A percentile compares a stretch with the other conserved stretches of the same genome.
Conservation (phyloP, 768 basidiomycete genomes). For the Kwoniella heveanensis region DNA sequence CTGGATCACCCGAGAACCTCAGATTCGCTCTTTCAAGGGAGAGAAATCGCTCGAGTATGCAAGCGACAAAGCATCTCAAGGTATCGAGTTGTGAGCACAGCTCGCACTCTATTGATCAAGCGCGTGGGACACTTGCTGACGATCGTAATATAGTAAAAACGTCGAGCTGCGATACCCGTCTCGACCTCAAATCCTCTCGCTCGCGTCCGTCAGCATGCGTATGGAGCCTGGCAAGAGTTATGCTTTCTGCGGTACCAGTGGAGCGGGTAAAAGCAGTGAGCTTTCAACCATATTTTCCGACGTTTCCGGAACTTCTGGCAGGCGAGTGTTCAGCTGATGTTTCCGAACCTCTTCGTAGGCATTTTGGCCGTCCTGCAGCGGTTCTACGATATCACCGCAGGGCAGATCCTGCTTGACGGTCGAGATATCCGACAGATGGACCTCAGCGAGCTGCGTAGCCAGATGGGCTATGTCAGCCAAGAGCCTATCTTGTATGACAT, state of each 20-base stretch:
- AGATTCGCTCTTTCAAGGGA: background rate
- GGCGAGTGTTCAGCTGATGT: slow-evolving; percentile 7
- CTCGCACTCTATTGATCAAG: too few relatives aligned
- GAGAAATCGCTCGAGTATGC: background rate
- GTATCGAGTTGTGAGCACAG: slow-evolving; percentile 39
- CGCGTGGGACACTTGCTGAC: too few relatives aligned
- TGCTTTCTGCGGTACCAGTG: slow-evolving; percentile 52
- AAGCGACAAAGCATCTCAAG: slow-evolving; percentile 13
- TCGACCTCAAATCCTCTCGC: slow-evolving; percentile 40
- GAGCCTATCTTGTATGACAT: slow-evolving; percentile 53
- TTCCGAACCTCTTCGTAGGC: slow-evolving; percentile 4
- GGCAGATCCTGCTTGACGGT: slow-evolving; percentile 47
- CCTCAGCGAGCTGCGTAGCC: slow-evolving; percentile 36
- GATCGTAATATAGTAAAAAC: slow-evolving; percentile 8
- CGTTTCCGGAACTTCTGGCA: background rate
- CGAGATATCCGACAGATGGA: slow-evolving; percentile 44
- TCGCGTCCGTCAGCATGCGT: slow-evolving; percentile 37
- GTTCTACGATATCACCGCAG: slow-evolving; percentile 50
- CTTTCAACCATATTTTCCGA: background rate
- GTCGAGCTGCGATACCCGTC: slow-evolving; percentile 49
- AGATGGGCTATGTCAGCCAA: slow-evolving; percentile 54
- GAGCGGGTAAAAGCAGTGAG: slow-evolving; percentile 42
- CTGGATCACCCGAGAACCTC: slow-evolving; percentile 39
- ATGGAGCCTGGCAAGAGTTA: slow-evolving; percentile 48
- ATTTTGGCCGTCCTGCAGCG: slow-evolving; percentile 51